These are phyloP conservation scores for Eucalyptus decipiens DNA, from an alignment of 345 rosid species.

Conservation along the genomic window DNA sequence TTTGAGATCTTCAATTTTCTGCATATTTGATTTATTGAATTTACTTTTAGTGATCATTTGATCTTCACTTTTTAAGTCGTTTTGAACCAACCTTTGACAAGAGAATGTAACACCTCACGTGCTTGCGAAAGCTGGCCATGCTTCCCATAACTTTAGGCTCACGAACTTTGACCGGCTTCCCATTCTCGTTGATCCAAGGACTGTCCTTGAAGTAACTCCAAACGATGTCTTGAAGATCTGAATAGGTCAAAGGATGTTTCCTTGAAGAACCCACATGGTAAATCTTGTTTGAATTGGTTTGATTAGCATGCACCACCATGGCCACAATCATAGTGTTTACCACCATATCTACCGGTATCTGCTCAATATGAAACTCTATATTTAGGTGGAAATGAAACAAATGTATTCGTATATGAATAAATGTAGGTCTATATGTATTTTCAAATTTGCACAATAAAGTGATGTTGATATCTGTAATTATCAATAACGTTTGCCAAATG, in stretches of 20 bases:
- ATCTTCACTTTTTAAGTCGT: not conserved
- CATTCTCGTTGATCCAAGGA: conserved; percentile 25
- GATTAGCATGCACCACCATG: not conserved
- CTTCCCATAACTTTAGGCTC: not conserved
- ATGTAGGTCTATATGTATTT: not conserved
- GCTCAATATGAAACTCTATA: not conserved
- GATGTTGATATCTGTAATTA: too few relatives aligned
- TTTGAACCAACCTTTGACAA: conserved; percentile 8
- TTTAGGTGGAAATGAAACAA: not conserved
- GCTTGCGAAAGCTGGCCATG: conserved; percentile 16
- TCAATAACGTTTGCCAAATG: too few relatives aligned
- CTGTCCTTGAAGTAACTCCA: conserved; percentile 5
- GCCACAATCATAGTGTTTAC: conserved; percentile 12
- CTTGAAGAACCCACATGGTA: conserved; percentile 18
- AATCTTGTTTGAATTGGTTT: not conserved
- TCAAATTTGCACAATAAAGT: not conserved
- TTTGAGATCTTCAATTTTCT: not conserved
- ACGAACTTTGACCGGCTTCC: conserved; percentile 14
- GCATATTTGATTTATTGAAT: not conserved
- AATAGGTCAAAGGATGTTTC: not conserved
- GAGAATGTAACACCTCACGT: conserved; percentile 10
- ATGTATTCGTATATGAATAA: not conserved
- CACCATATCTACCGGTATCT: conserved; percentile 26
- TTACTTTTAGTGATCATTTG: not conserved
- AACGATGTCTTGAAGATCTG: not conserved